Conservation (phyloP, 371 early-diverging fungal genomes). For the Rhizopus sp. region DNA sequence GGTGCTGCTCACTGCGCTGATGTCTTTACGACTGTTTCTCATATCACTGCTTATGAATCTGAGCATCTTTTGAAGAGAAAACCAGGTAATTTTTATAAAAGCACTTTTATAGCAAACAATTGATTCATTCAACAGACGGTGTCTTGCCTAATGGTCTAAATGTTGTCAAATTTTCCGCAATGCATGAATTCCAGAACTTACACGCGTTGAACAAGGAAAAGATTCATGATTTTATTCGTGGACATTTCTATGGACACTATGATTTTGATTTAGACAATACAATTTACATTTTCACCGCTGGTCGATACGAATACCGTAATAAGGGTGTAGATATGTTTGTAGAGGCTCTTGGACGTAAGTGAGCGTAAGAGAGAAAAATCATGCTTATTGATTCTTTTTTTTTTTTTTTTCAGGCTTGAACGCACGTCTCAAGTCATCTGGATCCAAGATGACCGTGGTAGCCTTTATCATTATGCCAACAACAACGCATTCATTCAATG, state of each 20-base stretch:
- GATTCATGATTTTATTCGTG: constrained; percentile 95
- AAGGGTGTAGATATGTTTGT: constrained; percentile 97
- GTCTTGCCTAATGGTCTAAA: constrained; percentile 95
- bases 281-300: constrained; percentile 96
- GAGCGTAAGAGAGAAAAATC: constrained; percentile 1
- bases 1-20: constrained; percentile 95
- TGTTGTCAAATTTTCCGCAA: constrained; percentile 93
- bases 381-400: background rate
- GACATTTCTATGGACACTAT: constrained; percentile 96
- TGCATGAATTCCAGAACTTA: constrained; percentile 98
- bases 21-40: constrained; percentile 95
- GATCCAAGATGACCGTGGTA: constrained; percentile 89
- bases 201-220: constrained; percentile 92
- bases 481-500: constrained; percentile 87
- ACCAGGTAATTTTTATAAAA: constrained; percentile 63
- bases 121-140: constrained; percentile 67
- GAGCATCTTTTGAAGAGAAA: constrained; percentile 93
- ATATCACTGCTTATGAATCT: constrained; percentile 96
- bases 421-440: constrained; percentile 75
- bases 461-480: constrained; percentile 96
- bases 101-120: background rate
- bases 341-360: constrained; percentile 86
- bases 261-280: constrained; percentile 95
- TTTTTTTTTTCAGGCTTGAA: constrained; percentile 83
- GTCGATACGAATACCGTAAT: constrained; percentile 96